Evolutionary conservation across 2,329 filamentous ascomycete species (phyloP).

Genomic region (Fusarium bulbicola): DNA sequence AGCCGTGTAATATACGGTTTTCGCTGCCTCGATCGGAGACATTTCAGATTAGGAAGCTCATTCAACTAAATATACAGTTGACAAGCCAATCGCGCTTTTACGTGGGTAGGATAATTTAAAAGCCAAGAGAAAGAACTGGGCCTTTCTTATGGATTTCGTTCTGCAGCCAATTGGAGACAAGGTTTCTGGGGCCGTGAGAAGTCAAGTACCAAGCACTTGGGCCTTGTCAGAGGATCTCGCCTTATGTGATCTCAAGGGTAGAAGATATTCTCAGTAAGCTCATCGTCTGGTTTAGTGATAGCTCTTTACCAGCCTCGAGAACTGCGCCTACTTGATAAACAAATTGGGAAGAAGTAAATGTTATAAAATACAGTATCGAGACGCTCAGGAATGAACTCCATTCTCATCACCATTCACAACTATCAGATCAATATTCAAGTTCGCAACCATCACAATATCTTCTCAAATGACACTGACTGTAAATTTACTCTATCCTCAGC

Average conservation of each 20-base stretch:
- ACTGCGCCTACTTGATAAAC: accelerated
- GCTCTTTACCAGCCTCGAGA: accelerated
- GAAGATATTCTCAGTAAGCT: background rate
- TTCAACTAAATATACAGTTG: background rate
- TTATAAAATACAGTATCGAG: accelerated
- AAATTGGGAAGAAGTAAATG: accelerated
- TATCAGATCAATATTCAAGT: background rate
- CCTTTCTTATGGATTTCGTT: background rate
- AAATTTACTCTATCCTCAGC: background rate
- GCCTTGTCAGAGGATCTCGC: background rate
- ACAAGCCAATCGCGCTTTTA: background rate
- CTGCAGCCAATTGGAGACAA: background rate
- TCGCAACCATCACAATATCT: accelerated
- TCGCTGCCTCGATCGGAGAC: background rate
- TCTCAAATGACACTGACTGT: accelerated
- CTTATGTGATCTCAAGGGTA: background rate
- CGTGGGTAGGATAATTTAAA: background rate
- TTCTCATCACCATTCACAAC: background rate
- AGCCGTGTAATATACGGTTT: accelerated
- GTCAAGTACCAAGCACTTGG: background rate
- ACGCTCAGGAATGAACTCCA: background rate
- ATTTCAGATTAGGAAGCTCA: background rate
- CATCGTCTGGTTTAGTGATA: background rate
- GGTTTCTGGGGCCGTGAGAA: background rate
- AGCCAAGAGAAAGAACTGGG: background rate